Conservation (phyloP, 208 protist genomes). For the Endotrypanum monterogeii region DNA sequence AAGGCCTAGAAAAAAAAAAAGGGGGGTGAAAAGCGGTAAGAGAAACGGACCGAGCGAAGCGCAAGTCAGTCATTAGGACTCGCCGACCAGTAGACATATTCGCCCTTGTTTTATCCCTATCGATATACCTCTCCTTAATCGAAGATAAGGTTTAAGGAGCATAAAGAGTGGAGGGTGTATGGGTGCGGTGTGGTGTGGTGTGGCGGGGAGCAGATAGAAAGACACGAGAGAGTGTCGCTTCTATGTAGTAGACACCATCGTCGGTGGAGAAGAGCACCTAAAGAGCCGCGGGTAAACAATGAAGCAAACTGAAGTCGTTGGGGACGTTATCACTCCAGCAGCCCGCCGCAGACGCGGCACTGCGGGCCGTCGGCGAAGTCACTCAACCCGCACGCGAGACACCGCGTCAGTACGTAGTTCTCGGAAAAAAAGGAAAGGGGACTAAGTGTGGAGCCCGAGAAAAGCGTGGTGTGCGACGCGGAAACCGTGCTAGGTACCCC, state of each 20-base stretch:
- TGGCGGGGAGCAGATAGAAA: too few species aligned
- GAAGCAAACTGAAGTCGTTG: background rate
- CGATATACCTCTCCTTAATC: too few species aligned
- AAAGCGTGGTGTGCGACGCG: slow-evolving; percentile 62
- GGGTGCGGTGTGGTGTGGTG: too few species aligned
- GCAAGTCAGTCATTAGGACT: too few species aligned
- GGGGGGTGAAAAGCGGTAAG: background rate
- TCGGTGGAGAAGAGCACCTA: background rate
- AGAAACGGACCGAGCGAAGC: too few species aligned
- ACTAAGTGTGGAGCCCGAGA: slow-evolving; percentile 76
- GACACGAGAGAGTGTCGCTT: background rate
- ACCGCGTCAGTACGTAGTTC: slow-evolving; percentile 62
- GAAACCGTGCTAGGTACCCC: background rate
- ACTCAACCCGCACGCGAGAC: slow-evolving; percentile 54
- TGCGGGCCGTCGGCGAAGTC: slow-evolving; percentile 63
- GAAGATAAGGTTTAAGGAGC: too few species aligned
- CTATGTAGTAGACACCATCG: background rate
- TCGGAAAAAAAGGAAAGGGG: slow-evolving; percentile 64
- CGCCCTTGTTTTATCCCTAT: too few species aligned
- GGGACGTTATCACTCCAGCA: slow-evolving; percentile 43
- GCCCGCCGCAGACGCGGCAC: slow-evolving; percentile 77
- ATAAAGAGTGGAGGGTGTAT: too few species aligned
- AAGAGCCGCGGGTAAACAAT: background rate
- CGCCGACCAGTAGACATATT: too few species aligned
- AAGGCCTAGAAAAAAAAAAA: background rate